Evolutionary conservation across 73 alveolate genomes (phyloP), one percentile per base, ranked within the genome.

Genomic region (Paraurostyla sp.): DNA sequence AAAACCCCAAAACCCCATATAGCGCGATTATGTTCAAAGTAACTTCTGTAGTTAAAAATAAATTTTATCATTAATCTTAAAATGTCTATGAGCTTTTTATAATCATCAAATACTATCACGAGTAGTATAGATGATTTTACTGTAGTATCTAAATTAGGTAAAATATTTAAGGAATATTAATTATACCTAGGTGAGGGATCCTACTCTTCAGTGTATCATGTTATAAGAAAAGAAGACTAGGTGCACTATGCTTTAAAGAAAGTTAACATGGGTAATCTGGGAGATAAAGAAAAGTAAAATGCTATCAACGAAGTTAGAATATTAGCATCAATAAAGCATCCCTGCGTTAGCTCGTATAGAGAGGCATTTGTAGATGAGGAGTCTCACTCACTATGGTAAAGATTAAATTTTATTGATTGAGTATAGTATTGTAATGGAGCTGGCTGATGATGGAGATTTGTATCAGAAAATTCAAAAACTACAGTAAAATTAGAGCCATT

Each of bases 281-380:
- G 86, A 16, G 88, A 80, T 32, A 91, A 91, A 87, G 96, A 92
- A 65, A 76, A 71, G 57, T 76, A 80, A 49, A 92, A 92, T 41
- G 96, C 96, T 3, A 80, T 92, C 22, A 92, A 92, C 59, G 96
- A 92, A 69, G 96, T 92, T 45, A 54, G 96, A 33, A 86, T 92
- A 0, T 52, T 92, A 20, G 96, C 96, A 0, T 93, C 97, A 25
- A 91, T 95, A 22, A 91, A 90, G 71, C 92, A 93, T 84, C 95
- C 95, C 0, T 92, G 94, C 62, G 93, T 95, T 3, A 88, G 92
- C 85, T 68, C 93, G 11, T 95, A 93, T 80, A 95, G 88, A 84
- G 99, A 95, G 71, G 96, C 99, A 27, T 87, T 92, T 43, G n/a
- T 82, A 13, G 95, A 90, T 69, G 92, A 83, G 27, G 45, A n/a